Evolutionary conservation across 352 stramenopile species (phyloP), one percentile per base, ranked within the genome.

Genomic region (Phytopythium chamaehyphon): DNA sequence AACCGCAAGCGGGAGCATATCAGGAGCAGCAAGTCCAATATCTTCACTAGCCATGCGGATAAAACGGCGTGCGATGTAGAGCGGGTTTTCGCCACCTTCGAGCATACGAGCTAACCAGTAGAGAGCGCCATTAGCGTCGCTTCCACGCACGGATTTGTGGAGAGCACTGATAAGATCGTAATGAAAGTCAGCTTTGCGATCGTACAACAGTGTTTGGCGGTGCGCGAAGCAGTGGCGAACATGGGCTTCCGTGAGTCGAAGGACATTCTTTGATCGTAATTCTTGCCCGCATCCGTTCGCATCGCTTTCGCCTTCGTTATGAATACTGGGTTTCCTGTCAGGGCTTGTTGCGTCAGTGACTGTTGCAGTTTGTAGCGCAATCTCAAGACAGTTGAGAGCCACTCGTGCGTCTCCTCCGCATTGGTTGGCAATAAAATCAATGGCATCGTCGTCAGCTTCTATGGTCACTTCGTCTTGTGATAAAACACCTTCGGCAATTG

Each of bases 41-140:
- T 96, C 86, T 69, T 96, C 86, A 47, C 71, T 86, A 33, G 86
- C 84, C 45, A 94, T 88, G 35, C 84, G 76, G 53, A 96, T 89
- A 45, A 95, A 75, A 10, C 86, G 76, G 0, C 86, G 61, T 4
- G 77, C 81, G 22, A 96, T 72, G 35, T 76, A 96, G 22, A 95
- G 47, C 10, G 86, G 84, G 18, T 95, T 90, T 45, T 96, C 86
- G 8, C 86, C 84, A 4, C 78, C 84, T 57, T 95, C 76, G 2
- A 96, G 66, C 86, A 96, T 96, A 8, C 84, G 69, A 12, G 65
- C 86, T 16, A 96, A 62, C 83, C 83, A 95, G 51, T 95, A 95
- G 2, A 95, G 68, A 5, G 86, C 70, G 5, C 73, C 86, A 42
- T 88, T 90, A 39, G 80, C 76, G 47, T 94, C 83, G 37, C 82